phyloP scores from a whole-genome alignment of 2,329 filamentous ascomycete species.

The Coniochaeta sp. region DNA sequence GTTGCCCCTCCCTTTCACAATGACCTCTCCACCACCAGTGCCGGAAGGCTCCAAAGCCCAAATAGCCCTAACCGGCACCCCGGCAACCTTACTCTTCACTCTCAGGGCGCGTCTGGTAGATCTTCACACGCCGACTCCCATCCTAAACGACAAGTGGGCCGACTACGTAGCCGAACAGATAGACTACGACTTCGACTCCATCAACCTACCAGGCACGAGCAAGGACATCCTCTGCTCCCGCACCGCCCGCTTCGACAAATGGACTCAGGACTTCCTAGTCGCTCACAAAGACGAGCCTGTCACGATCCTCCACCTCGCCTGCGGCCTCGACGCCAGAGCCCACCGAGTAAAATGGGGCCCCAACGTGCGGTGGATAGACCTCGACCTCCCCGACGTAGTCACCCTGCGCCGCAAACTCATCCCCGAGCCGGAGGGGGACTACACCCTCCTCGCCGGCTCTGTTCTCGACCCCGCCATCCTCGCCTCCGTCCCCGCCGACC shows the following conservation, averaged over 20 bases:
- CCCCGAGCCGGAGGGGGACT: constrained; percentile 1
- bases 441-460: constrained; percentile 3
- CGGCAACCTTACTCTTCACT: neutral
- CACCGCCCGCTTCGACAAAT: neutral
- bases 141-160: constrained; percentile 2
- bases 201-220: neutral
- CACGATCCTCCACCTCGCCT: constrained; percentile 5
- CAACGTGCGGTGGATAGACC: constrained; percentile 4
- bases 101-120: neutral
- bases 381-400: constrained; percentile 5
- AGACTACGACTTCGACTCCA: neutral
- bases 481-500: constrained; percentile 4
- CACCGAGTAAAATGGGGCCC: neutral
- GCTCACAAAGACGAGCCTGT: neutral
- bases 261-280: constrained; percentile 2
- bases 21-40: neutral
- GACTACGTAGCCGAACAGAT: neutral
- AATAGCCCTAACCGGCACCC: neutral
- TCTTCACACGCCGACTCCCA: neutral
- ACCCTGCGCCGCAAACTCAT: constrained; percentile 2
- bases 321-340: constrained; percentile 5
- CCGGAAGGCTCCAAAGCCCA: neutral
- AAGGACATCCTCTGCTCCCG: neutral
- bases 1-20: neutral
- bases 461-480: constrained; percentile 6